Evolutionary conservation across 371 early-diverging fungal genomes (phyloP).

Genomic region (Thermomucor indicae-seudaticae): DNA sequence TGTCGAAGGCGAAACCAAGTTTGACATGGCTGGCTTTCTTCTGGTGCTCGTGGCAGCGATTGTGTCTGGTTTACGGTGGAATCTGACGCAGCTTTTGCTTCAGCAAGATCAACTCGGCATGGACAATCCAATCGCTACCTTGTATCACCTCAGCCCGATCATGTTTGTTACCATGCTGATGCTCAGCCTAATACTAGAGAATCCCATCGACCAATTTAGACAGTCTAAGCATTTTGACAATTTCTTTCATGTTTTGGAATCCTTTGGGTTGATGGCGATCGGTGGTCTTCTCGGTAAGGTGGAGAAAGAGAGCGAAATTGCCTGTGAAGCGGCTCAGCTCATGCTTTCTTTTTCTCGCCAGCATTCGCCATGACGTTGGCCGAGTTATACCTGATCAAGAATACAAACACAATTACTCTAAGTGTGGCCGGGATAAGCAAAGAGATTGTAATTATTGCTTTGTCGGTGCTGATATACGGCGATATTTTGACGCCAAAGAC

Average conservation of each 20-base stretch:
- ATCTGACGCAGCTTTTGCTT: constrained; percentile 80
- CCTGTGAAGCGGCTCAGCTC: background rate
- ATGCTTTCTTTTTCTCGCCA: background rate
- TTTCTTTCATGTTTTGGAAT: constrained; percentile 29
- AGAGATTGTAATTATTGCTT: constrained; percentile 51
- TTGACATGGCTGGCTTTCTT: constrained; percentile 64
- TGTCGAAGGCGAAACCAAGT: constrained; percentile 74
- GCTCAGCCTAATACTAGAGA: constrained; percentile 55
- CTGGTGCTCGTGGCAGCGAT: constrained; percentile 73
- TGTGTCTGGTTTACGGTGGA: constrained; percentile 79
- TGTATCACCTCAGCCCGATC: constrained; percentile 71
- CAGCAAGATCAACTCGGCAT: constrained; percentile 61
- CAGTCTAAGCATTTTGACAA: constrained; percentile 39
- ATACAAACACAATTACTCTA: constrained; percentile 81
- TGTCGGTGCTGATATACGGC: constrained; percentile 56
- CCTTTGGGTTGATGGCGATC: constrained; percentile 53
- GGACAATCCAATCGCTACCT: constrained; percentile 80
- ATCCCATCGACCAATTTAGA: constrained; percentile 50
- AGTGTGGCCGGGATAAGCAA: constrained; percentile 89
- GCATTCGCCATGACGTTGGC: constrained; percentile 86
- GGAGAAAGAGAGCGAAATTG: background rate
- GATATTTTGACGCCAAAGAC: constrained; percentile 50
- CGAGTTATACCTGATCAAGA: constrained; percentile 79
- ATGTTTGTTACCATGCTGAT: constrained; percentile 62
- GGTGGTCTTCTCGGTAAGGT: constrained; percentile 69